These are phyloP conservation scores for Suhomyces sp. DNA, from an alignment of 805 yeast genomes.

Conservation along the genomic window DNA sequence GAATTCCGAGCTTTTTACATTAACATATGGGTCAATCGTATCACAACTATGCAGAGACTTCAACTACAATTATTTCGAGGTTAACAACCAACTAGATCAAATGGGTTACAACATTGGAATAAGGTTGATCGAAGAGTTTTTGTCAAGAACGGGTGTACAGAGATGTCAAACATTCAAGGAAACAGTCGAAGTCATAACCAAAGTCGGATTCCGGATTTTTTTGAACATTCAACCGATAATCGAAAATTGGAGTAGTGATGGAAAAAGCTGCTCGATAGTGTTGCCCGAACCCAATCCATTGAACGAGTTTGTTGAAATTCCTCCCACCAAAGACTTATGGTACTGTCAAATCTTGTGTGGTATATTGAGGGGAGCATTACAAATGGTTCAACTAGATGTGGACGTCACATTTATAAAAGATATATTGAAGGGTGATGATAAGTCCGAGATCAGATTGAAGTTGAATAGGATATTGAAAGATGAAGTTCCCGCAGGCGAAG, in stretches of 20 bases:
- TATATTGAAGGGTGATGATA: conserved; percentile 74
- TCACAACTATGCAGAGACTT: conserved; percentile 86
- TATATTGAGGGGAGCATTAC: conserved; percentile 84
- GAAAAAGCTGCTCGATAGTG: conserved; percentile 69
- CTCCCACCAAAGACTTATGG: conserved; percentile 74
- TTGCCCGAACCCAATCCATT: conserved; percentile 79
- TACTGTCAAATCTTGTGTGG: conserved; percentile 90
- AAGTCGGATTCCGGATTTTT: conserved; percentile 88
- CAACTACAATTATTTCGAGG: conserved; percentile 70
- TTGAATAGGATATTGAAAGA: conserved; percentile 76
- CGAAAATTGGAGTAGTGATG: conserved; percentile 74
- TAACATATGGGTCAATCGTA: conserved; percentile 93
- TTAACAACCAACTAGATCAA: conserved; percentile 77
- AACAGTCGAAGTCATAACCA: conserved; percentile 82
- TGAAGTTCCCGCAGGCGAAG: conserved; percentile 97
- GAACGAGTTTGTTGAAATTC: conserved; percentile 93
- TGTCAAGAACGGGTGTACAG: conserved; percentile 83
- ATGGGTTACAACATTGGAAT: conserved; percentile 97
- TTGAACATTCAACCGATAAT: conserved; percentile 77
- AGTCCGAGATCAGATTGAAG: conserved; percentile 75
- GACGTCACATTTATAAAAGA: conserved; percentile 81
- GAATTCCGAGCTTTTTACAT: conserved; percentile 91
- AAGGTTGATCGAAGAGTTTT: conserved; percentile 86
- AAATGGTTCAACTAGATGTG: conserved; percentile 93
- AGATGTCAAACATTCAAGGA: conserved; percentile 79